Evolutionary conservation across 371 early-diverging fungal genomes (phyloP).

Genomic region (Mucor indicus): DNA sequence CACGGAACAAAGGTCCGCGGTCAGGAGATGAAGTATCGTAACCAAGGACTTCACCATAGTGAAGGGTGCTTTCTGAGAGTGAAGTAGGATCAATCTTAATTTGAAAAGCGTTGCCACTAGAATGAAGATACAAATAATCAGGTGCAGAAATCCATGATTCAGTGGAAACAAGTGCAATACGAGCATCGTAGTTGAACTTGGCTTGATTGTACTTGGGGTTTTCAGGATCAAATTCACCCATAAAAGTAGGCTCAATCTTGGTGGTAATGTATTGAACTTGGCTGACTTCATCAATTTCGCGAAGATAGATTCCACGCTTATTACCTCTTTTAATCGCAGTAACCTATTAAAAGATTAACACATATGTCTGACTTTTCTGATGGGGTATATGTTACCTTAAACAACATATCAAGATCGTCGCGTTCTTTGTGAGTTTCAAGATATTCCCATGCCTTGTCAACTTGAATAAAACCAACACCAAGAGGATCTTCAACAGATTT

Average conservation of each 20-base stretch:
- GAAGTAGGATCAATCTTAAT: constrained; percentile 80
- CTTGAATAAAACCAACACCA: constrained; percentile 83
- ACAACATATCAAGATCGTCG: constrained; percentile 68
- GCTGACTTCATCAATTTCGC: constrained; percentile 75
- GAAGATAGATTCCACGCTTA: constrained; percentile 85
- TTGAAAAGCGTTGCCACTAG: constrained; percentile 67
- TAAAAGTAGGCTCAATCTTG: constrained; percentile 73
- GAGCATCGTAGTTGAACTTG: constrained; percentile 77
- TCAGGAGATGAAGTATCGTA: constrained; percentile 74
- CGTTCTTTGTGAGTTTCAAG: constrained; percentile 58
- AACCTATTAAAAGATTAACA: no score
- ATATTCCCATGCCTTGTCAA: constrained; percentile 83
- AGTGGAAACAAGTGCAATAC: constrained; percentile 70
- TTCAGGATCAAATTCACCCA: constrained; percentile 61
- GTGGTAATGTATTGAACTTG: constrained; percentile 58
- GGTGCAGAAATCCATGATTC: constrained; percentile 82
- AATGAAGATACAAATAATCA: constrained; percentile 72
- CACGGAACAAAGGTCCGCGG: constrained; percentile 76
- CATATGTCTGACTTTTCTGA: no score
- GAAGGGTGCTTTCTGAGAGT: constrained; percentile 71
- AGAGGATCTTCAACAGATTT: constrained; percentile 79
- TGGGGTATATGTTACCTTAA: constrained; percentile 34
- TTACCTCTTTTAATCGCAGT: constrained; percentile 29
- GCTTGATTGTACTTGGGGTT: constrained; percentile 58
- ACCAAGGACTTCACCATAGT: constrained; percentile 77